These are phyloP conservation scores for Maudiozyma humilis DNA, from an alignment of 1,139 yeast species.

Conservation along the genomic window DNA sequence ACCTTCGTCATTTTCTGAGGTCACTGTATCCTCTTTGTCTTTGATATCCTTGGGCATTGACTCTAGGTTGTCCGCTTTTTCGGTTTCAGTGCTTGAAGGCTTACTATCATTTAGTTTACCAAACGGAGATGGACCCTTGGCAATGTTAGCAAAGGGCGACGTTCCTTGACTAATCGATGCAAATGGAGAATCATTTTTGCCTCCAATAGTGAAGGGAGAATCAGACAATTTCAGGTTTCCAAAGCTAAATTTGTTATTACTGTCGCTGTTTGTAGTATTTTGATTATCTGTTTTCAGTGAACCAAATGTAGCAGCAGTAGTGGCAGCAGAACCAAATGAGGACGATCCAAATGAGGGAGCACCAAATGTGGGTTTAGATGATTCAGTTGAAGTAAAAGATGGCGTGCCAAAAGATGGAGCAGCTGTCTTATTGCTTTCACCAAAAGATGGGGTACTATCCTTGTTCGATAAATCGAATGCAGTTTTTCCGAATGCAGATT, in stretches of 20 bases:
- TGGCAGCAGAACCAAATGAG: background rate
- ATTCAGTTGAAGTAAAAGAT: too few species aligned
- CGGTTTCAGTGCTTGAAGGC: background rate
- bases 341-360: slow-evolving; percentile 2
- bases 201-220: slow-evolving; percentile 4
- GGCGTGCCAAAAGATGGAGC: too few species aligned
- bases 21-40: background rate
- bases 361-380: background rate
- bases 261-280: background rate
- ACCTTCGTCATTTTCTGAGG: background rate
- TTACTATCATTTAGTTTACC: background rate
- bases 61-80: slow-evolving; percentile 10
- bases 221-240: background rate
- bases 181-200: slow-evolving; percentile 5
- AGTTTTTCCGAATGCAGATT: too few species aligned
- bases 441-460: too few species aligned
- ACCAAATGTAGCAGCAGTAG: background rate
- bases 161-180: background rate
- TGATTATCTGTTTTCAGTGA: background rate
- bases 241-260: background rate
- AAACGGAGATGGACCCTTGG: slow-evolving; percentile 6
- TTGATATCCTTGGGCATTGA: slow-evolving; percentile 12
- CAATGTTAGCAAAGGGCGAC: slow-evolving; percentile 8
- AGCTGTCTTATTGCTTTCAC: too few species aligned
- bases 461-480: slow-evolving; percentile 10